These are phyloP conservation scores for Leucocoprinus sp. DNA, from an alignment of 768 basidiomycete species.

Conservation along the genomic window DNA sequence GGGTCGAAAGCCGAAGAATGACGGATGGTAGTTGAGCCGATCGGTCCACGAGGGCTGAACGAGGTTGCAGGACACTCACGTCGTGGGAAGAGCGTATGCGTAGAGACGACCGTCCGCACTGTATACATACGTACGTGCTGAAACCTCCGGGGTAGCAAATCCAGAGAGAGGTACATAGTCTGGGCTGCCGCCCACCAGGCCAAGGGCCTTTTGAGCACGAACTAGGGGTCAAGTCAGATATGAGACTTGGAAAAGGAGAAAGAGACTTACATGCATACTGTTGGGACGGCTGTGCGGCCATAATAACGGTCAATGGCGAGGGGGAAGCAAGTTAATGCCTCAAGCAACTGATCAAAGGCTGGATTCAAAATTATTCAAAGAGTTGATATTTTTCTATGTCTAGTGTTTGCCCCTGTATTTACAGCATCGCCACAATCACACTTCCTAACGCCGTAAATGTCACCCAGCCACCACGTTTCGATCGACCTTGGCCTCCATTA, in stretches of 20 bases:
- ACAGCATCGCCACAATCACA: constrained; percentile 3
- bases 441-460: neutral
- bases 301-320: constrained; percentile 30
- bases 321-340: constrained; percentile 83
- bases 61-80: constrained; percentile 39
- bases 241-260: constrained; percentile 12
- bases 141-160: constrained; percentile 58
- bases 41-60: constrained; percentile 15
- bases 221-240: constrained; percentile 33
- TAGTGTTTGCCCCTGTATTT: constrained; percentile 6
- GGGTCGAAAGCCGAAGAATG: constrained; percentile 10
- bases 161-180: constrained; percentile 58
- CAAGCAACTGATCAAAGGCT: constrained; percentile 21
- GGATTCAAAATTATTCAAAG: constrained; percentile 3
- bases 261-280: constrained; percentile 74
- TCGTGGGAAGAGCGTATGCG: constrained; percentile 71
- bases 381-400: constrained; percentile 4
- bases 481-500: neutral
- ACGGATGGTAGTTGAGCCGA: constrained; percentile 12
- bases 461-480: neutral
- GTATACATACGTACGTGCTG: constrained; percentile 73
- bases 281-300: constrained; percentile 71
- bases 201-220: constrained; percentile 91
- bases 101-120: constrained; percentile 83
- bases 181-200: constrained; percentile 78